Base-by-base conservation (phyloP, 371 early-diverging fungal species). In the Chytridium lagenaria region DNA sequence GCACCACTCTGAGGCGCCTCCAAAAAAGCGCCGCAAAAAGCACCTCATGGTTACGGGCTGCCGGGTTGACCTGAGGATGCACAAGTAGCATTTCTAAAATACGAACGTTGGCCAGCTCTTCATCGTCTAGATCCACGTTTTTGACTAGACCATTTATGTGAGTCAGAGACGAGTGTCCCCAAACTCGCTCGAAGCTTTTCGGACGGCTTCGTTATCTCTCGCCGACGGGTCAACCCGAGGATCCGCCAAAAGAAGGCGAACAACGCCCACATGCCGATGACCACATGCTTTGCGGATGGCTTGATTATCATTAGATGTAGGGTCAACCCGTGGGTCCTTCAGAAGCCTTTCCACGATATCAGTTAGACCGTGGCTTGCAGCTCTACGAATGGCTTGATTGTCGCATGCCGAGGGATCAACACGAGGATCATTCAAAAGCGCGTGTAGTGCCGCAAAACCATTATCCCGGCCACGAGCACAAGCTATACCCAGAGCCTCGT, bases 221-320 rank as follows among this genome's bases (percentile, higher is more conserved):
- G 63, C 71, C 7, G 49, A 12, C 2, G 71, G 71, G 38, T 71
- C 71, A 26, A 63, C 63, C 15, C 65, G 38, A 3, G 71, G 71
- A 31, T 64, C 63, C 10, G 22, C 16, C 15, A 71, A 37, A 15
- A 71, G 65, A 37, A 49, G 38, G 12, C 50, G 37, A 22, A 72
- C 67, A n/a, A 72, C 49, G 7, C 52, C 67, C 16, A 72, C 49
- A 23, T 67, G 36, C 19, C 72, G 67, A 1, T 15, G 15, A 55
- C 57, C 72, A 22, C 34, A n/a, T 0, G 67, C 67, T 30, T 59
- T 66, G 50, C 67, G 72, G 19, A 66, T 33, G 19, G 72, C 67
- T 44, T 71, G 44, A 26, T 64, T 51, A 34, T 71, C 52, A 12
- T 39, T 65, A 5, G 65, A 23, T 12, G 57, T 55, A 3, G 72